These are phyloP conservation scores for Neurospora crassa DNA, from an alignment of 2,329 filamentous ascomycete genomes.

Conservation along the genomic window DNA sequence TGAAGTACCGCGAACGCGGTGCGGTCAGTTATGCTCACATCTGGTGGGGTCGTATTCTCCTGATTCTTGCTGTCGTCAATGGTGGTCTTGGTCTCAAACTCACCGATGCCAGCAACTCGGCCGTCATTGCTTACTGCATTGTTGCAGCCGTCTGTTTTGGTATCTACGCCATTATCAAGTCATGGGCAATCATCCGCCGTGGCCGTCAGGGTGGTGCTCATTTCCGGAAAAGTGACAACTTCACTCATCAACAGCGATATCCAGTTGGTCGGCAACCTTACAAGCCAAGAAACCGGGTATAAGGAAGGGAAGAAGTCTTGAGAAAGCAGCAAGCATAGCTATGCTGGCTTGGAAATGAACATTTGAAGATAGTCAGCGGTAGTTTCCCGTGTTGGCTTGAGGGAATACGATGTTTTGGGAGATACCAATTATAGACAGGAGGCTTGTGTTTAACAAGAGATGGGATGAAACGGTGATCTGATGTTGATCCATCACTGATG, in stretches of 20 bases:
- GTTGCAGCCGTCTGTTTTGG: conserved; percentile 40
- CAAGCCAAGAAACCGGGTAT: background rate
- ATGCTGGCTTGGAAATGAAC: background rate
- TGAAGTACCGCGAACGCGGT: conserved; percentile 37
- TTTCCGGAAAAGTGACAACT: background rate
- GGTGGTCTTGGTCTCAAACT: conserved; percentile 52
- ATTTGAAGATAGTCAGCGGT: background rate
- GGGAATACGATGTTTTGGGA: background rate
- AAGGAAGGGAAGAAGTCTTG: background rate
- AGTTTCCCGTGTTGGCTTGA: background rate
- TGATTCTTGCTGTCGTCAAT: conserved; percentile 51
- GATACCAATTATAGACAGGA: background rate
- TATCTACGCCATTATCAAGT: conserved; percentile 32
- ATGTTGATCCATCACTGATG: background rate
- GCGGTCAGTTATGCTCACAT: conserved; percentile 47
- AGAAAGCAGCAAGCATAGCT: background rate
- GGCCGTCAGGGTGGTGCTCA: background rate
- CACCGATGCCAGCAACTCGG: conserved; percentile 28
- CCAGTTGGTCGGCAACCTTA: background rate
- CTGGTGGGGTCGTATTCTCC: conserved; percentile 51
- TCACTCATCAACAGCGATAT: background rate
- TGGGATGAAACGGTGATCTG: background rate
- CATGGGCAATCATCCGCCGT: background rate
- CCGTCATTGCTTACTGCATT: conserved; percentile 46
- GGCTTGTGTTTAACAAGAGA: background rate